These are phyloP conservation scores for Globisporangium lucens DNA, from an alignment of 352 stramenopile genomes.

Conservation along the genomic window DNA sequence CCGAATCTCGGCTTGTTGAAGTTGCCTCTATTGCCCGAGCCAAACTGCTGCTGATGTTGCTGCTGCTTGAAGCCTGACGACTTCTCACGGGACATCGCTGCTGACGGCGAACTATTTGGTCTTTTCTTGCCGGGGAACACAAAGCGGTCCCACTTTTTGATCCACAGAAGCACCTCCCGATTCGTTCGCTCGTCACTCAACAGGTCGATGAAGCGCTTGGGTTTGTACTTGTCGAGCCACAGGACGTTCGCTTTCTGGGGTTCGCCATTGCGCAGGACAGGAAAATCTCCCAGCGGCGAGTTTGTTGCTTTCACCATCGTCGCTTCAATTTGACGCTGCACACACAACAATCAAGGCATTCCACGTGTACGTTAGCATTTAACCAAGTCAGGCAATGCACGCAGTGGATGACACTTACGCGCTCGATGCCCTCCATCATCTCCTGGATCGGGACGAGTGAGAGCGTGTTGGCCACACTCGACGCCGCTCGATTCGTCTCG, in stretches of 20 bases:
- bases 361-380: not conserved
- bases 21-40: constrained; percentile 9
- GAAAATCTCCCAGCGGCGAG: not conserved
- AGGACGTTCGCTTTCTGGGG: constrained; percentile 41
- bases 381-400: not conserved
- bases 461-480: constrained; percentile 14
- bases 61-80: constrained; percentile 5
- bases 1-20: constrained; percentile 6
- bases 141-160: constrained; percentile 95
- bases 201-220: constrained; percentile 91
- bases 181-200: constrained; percentile 97
- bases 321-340: constrained; percentile 67
- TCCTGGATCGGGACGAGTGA: constrained; percentile 50
- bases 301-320: constrained; percentile 31
- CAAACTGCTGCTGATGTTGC: constrained; percentile 3
- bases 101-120: not conserved
- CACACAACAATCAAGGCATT: not conserved
- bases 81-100: constrained; percentile 2
- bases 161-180: constrained; percentile 92
- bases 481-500: constrained; percentile 16
- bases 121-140: constrained; percentile 88
- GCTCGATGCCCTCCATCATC: constrained; percentile 57
- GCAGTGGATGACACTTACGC: constrained; percentile 22
- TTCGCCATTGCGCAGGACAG: not conserved
- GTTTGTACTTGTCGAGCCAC: constrained; percentile 98